These are phyloP conservation scores for Aureobasidium mangrovei DNA, from an alignment of 2,329 filamentous ascomycete genomes.

Conservation along the genomic window DNA sequence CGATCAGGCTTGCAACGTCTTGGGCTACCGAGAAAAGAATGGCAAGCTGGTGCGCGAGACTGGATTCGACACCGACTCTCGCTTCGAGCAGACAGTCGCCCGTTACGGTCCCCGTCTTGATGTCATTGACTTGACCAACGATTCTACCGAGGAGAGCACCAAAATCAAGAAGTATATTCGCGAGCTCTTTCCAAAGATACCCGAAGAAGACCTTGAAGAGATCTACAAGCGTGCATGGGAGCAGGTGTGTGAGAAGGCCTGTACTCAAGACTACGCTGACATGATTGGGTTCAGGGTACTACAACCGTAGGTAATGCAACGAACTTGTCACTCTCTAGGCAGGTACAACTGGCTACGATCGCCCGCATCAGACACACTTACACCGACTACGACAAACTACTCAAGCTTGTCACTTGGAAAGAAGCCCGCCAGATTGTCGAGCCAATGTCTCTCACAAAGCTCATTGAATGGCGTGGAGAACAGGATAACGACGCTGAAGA, in stretches of 20 bases:
- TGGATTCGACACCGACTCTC: constrained; percentile 16
- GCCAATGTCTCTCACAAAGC: constrained; percentile 44
- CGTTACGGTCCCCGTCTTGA: constrained; percentile 11
- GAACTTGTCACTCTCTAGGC: constrained; percentile 45
- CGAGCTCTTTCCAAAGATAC: constrained; percentile 56
- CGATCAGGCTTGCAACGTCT: constrained; percentile 45
- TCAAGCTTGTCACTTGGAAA: constrained; percentile 43
- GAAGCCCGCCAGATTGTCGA: constrained; percentile 49
- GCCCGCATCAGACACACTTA: constrained; percentile 55
- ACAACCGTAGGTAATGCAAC: constrained; percentile 49
- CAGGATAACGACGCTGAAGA: constrained; percentile 44
- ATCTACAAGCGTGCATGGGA: constrained; percentile 54
- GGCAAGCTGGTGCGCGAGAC: constrained; percentile 23
- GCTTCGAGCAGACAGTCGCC: constrained; percentile 13
- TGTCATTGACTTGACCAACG: constrained; percentile 12
- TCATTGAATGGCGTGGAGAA: constrained; percentile 56
- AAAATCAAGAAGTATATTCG: constrained; percentile 50
- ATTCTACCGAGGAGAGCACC: constrained; percentile 28
- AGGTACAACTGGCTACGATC: constrained; percentile 52
- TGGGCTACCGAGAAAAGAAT: constrained; percentile 32
- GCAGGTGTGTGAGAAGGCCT: constrained; percentile 34
- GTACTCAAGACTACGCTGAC: constrained; percentile 18
- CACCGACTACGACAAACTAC: constrained; percentile 52
- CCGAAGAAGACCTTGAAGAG: constrained; percentile 46
- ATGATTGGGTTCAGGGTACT: constrained; percentile 35